These are phyloP conservation scores for Pleurotus tuber-regium DNA, from an alignment of 768 basidiomycete species.

Conservation along the genomic window DNA sequence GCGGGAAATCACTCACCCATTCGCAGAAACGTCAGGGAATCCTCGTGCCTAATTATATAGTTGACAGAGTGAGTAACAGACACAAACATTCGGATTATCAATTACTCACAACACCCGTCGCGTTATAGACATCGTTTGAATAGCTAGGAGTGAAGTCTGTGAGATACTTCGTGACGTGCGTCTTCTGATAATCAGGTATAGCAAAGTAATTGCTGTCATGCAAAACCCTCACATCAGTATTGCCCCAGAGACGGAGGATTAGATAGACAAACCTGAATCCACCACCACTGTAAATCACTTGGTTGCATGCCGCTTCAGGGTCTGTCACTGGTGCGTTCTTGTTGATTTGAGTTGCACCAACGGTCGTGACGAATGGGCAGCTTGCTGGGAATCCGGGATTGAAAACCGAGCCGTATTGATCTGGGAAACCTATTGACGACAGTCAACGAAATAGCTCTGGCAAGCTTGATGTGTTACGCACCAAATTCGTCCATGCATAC, in stretches of 20 bases:
- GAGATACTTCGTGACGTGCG: constrained; percentile 35
- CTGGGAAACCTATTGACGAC: constrained; percentile 1
- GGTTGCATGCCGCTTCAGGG: constrained; percentile 35
- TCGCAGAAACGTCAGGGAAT: constrained; percentile 48
- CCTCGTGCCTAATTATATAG: constrained; percentile 33
- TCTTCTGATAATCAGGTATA: constrained; percentile 35
- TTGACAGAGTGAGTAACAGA: constrained; percentile 19
- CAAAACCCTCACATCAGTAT: neutral
- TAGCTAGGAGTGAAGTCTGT: constrained; percentile 23
- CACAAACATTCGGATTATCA: neutral
- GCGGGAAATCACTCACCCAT: constrained; percentile 25
- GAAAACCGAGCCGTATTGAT: constrained; percentile 24
- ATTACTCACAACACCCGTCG: constrained; percentile 27
- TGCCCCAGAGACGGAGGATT: neutral
- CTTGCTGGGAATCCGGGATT: constrained; percentile 31
- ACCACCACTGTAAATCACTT: constrained; percentile 34
- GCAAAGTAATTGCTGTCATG: constrained; percentile 36
- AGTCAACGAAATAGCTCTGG: neutral
- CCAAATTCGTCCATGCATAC: constrained; percentile 45
- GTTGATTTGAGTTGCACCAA: constrained; percentile 43
- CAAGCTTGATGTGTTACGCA: constrained; percentile 7
- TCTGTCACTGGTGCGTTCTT: constrained; percentile 25
- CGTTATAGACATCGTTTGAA: constrained; percentile 24
- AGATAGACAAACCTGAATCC: constrained; percentile 23
- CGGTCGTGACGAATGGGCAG: constrained; percentile 33